phyloP scores from a whole-genome alignment of 176 grass and related monocot species.

The Hyparrhenia diplandra region DNA sequence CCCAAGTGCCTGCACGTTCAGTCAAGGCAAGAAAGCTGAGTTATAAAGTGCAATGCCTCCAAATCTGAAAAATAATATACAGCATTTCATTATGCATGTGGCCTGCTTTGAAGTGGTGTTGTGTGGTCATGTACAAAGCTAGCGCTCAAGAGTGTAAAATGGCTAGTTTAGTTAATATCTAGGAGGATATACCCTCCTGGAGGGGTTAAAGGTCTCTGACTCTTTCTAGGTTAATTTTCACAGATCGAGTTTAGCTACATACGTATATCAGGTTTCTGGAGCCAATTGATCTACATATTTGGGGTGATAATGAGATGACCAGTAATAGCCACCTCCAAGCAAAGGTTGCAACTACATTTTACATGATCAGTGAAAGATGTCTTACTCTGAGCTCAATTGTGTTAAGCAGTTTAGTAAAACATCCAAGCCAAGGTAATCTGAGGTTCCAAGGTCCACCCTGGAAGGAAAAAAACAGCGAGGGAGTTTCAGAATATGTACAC shows the following conservation, averaged over 20 bases:
- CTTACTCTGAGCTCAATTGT: conserved; percentile 86
- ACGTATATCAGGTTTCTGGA: not conserved
- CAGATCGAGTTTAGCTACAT: not conserved
- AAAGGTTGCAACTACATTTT: not conserved
- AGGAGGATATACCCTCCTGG: not conserved
- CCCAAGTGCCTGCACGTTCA: conserved; percentile 59
- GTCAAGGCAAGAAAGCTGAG: conserved; percentile 3
- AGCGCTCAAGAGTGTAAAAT: not conserved
- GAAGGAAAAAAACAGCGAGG: conserved; percentile 8
- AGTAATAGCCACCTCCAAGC: not conserved
- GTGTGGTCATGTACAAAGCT: not conserved
- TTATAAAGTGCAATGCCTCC: not conserved
- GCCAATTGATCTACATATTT: not conserved
- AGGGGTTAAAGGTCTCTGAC: not conserved
- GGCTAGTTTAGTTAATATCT: not conserved
- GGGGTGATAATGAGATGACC: not conserved
- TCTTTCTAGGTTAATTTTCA: not conserved
- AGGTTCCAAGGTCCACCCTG: conserved; percentile 91
- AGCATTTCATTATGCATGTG: not conserved
- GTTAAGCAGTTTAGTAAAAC: conserved; percentile 87
- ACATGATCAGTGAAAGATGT: not conserved
- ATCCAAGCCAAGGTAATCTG: conserved; percentile 84
- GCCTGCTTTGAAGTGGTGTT: not conserved
- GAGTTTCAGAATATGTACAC: not conserved
- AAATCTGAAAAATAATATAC: not conserved